Evolutionary conservation across 2,329 filamentous ascomycete species (phyloP).

Genomic region (Penicillium decumbens): DNA sequence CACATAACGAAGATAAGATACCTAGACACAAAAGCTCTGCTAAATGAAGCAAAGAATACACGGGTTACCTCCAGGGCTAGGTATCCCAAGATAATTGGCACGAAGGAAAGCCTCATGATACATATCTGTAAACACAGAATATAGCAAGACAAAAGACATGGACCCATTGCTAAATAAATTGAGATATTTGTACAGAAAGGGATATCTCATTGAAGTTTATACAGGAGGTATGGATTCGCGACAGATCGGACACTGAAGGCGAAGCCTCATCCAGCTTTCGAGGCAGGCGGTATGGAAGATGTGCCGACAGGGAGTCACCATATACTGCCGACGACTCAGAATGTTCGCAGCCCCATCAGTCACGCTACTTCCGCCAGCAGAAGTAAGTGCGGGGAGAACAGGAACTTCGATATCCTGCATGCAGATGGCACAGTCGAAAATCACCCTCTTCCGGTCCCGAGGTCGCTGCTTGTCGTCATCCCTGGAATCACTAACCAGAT

Average conservation of each 20-base stretch:
- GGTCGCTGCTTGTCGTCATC: slow-evolving; percentile 41
- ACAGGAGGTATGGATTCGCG: slow-evolving; percentile 81
- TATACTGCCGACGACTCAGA: slow-evolving; percentile 76
- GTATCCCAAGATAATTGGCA: too few relatives aligned
- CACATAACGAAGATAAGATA: background rate
- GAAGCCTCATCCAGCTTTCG: slow-evolving; percentile 92
- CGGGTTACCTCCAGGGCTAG: too few relatives aligned
- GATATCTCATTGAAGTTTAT: slow-evolving; percentile 40
- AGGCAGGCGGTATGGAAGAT: slow-evolving; percentile 90
- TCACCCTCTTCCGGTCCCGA: slow-evolving; percentile 51
- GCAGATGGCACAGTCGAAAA: slow-evolving; percentile 92
- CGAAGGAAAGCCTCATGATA: too few relatives aligned
- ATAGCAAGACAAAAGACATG: background rate
- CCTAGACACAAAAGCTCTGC: too few relatives aligned
- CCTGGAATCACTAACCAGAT: slow-evolving; percentile 34
- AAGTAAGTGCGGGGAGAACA: slow-evolving; percentile 55
- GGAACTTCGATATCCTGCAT: slow-evolving; percentile 87
- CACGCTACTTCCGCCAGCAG: slow-evolving; percentile 46
- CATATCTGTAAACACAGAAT: too few relatives aligned
- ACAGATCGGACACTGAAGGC: slow-evolving; percentile 92
- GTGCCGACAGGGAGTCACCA: slow-evolving; percentile 95
- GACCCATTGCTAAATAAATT: background rate
- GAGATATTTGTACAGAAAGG: background rate
- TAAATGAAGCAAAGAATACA: too few relatives aligned
- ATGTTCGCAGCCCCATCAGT: slow-evolving; percentile 55